Evolutionary conservation across 331 rosid genomes (phyloP).

Genomic region (Stylosanthes scabra): DNA sequence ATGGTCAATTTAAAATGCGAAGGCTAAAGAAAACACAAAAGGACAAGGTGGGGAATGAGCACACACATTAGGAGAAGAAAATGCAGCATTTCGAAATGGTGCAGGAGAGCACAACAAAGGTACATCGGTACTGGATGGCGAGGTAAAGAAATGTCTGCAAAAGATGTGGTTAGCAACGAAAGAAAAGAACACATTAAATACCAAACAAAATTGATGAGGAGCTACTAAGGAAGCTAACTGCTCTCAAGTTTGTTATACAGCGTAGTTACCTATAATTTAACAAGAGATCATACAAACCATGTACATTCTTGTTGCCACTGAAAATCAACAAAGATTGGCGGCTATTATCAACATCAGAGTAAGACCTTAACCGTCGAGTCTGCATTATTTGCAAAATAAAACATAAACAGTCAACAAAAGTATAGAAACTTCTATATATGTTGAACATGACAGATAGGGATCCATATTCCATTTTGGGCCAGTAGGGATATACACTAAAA

Average conservation of each 20-base stretch:
- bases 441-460: neutral
- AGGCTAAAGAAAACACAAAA: slow-evolving; percentile 14
- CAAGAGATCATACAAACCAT: slow-evolving; percentile 79
- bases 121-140: slow-evolving; percentile 72
- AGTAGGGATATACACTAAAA: slow-evolving; percentile 2
- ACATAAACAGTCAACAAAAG: slow-evolving; percentile 30
- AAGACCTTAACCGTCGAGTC: slow-evolving; percentile 67
- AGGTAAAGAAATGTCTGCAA: slow-evolving; percentile 74
- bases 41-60: neutral
- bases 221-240: slow-evolving; percentile 14
- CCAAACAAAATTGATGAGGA: slow-evolving; percentile 23
- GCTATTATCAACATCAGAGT: slow-evolving; percentile 75
- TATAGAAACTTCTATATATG: neutral
- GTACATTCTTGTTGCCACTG: slow-evolving; percentile 71
- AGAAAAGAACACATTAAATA: neutral
- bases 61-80: slow-evolving; percentile 84
- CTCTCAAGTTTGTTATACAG: neutral
- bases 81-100: slow-evolving; percentile 84
- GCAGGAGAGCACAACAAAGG: slow-evolving; percentile 84
- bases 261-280: slow-evolving; percentile 80
- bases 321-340: slow-evolving; percentile 79
- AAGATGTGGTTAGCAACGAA: slow-evolving; percentile 20
- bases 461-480: no score
- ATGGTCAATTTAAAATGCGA: slow-evolving; percentile 24
- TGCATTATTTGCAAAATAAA: slow-evolving; percentile 44